These are phyloP conservation scores for Lipomyces sp. DNA, from an alignment of 805 yeast genomes.

Conservation along the genomic window DNA sequence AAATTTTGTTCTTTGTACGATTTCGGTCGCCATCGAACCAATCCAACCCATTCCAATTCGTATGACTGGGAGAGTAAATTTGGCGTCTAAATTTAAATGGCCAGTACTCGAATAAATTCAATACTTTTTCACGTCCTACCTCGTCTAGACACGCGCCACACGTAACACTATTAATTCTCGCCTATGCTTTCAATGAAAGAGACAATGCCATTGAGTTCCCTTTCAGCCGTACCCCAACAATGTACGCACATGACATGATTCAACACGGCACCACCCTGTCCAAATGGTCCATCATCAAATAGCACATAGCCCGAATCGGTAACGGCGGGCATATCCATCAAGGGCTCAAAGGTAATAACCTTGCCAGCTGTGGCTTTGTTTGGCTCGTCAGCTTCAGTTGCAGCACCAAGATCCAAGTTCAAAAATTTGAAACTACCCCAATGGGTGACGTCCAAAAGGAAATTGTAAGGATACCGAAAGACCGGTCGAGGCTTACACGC, in stretches of 20 bases:
- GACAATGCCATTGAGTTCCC: too few species aligned
- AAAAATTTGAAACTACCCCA: conserved; percentile 7
- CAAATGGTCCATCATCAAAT: conserved; percentile 5
- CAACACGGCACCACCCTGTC: conserved; percentile 3
- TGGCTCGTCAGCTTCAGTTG: background rate
- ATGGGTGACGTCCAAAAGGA: background rate
- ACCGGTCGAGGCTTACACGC: background rate
- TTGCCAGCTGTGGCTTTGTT: background rate
- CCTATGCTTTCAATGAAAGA: too few species aligned
- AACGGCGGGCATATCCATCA: background rate
- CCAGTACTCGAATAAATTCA: too few species aligned
- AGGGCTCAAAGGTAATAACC: conserved; percentile 1
- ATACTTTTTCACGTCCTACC: too few species aligned
- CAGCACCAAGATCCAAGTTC: conserved; percentile 2
- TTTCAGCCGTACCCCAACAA: background rate
- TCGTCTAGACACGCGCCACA: too few species aligned
- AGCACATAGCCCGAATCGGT: background rate
- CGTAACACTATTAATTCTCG: too few species aligned
- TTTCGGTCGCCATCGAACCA: too few species aligned
- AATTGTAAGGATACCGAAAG: background rate
- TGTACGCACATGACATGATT: background rate
- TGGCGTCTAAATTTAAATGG: too few species aligned
- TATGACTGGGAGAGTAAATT: too few species aligned
- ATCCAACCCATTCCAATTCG: too few species aligned
- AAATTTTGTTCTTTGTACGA: too few species aligned